Base-by-base conservation (phyloP, 495 filamentous ascomycete genomes). In the Darksidea phi region DNA sequence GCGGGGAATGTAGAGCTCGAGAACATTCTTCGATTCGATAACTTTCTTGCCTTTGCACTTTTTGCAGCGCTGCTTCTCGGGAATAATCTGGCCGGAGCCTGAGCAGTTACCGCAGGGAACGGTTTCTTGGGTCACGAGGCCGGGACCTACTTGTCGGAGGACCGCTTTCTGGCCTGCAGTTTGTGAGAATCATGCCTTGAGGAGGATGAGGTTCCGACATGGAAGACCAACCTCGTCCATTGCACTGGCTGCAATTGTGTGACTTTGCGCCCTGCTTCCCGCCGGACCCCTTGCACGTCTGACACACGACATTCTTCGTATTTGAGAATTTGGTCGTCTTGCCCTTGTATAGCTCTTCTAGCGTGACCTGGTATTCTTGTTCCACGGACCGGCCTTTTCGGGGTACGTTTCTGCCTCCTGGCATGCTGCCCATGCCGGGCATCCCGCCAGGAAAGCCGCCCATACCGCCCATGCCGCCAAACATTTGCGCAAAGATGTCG, bases 281-380 rank as follows among this genome's bases (percentile, higher is more conserved):
- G 25, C 94, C 94, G 51, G 80, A 84, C 17, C 94, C 94, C 70
- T 93, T 90, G 79, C 94, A 98, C 64, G 82, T 78, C 55, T 79
- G 78, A 75, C 94, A 98, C 57, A 96, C 80, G 59, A 96, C 81
- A 63, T 96, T 93, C 79, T 97, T 96, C 66, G 87, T 91, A 72
- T 88, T 92, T 23, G 88, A 84, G 74, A 98, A 95, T 74, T 93
- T 93, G 64, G 94, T 92, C 1, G 94, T 96, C 82, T 97, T 97
- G 63, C 94, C 94, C 80, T 96, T 97, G 77, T 96, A 98, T 23
- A 97, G 79, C 67, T 97, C 93, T 71, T 97, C 94, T 56, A 98
- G 75, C 12, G 82, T 88, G 57, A 96, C 88, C 69, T 90, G 85
- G 70, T 97, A 98, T 57, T 88, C 81, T 66, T 96, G 90, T 69